Base-by-base conservation (phyloP, 768 basidiomycete species). In the Suillus variegatus region DNA sequence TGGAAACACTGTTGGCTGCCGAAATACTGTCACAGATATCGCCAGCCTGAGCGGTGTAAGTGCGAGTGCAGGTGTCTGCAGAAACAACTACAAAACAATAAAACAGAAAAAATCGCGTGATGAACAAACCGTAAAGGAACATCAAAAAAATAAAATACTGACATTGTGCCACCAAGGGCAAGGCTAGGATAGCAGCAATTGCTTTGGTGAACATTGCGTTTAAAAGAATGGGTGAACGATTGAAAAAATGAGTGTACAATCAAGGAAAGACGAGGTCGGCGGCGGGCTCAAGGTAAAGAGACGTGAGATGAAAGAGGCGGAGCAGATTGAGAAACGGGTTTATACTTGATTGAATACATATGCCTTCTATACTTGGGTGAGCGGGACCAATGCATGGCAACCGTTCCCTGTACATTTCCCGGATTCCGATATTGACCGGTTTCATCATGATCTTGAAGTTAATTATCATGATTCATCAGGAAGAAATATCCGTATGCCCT, bases 11-110 rank as follows among this genome's bases (percentile, higher is more conserved):
- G 62, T 89, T 69, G 7, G 82, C 79, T n/a, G 83, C 82, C 67
- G 89, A 92, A 76, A 93, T 93, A 67, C 74, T 71, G 78, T 93
- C 90, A 73, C 92, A 93, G 63, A 81, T 83, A 73, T 93, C 91
- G 60, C 87, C 88, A 3, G 71, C 70, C 65, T 83, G 70, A 47
- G 92, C 82, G 66, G 83, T 87, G 76, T 92, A 92, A 12, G 69
- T 74, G 68, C 92, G 87, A 36, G 81, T 76, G 74, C 92, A 93
- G 32, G 44, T 72, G 71, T 69, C 66, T 22, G 78, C 79, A 7
- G 62, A 58, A 68, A 63, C 72, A 56, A 74, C 75, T 72, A 63
- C 40, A 36, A 32, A 36, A 32, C 16, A 2, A 46, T 52, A 57
- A 51, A 63, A 65, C n/a, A 71, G 64, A 32, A 18, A 61, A 66